A percentile compares a stretch with the other conserved stretches of the same genome.
phyloP scores from a whole-genome alignment of 768 basidiomycete species.

The Boletus rex-veris region DNA sequence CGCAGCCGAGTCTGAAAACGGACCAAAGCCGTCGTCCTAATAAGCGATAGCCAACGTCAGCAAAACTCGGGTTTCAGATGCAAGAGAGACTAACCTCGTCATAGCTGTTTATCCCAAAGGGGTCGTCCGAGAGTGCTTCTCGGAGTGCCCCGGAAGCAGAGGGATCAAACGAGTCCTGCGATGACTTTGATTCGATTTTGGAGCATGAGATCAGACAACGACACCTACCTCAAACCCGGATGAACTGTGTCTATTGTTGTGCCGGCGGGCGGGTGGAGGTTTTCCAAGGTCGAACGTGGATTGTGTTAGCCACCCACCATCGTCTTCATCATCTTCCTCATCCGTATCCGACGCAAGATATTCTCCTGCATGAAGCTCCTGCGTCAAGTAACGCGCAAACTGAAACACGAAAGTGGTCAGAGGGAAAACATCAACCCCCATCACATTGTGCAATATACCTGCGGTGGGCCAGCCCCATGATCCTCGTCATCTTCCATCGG shows the following conservation, averaged over 20 bases:
- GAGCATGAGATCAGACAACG: neutral
- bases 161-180: constrained; percentile 54
- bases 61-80: neutral
- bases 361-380: constrained; percentile 66
- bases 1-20: constrained; percentile 68
- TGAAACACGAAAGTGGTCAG: constrained; percentile 25
- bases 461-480: constrained; percentile 43
- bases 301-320: constrained; percentile 78
- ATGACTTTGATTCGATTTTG: neutral
- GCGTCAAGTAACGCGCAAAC: constrained; percentile 79
- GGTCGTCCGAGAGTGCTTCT: constrained; percentile 43
- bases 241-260: constrained; percentile 45
- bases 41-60: neutral
- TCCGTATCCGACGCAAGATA: constrained; percentile 50
- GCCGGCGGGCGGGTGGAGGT: constrained; percentile 47
- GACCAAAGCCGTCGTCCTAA: constrained; percentile 69
- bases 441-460: constrained; percentile 31
- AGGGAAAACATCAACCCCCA: neutral
- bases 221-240: constrained; percentile 55
- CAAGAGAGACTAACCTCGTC: constrained; percentile 46
- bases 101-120: constrained; percentile 42
- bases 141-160: constrained; percentile 28
- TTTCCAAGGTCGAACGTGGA: constrained; percentile 63
- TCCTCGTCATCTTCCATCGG: constrained; percentile 47
- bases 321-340: constrained; percentile 58